Evolutionary conservation across 169 alveolate genomes (phyloP).

Genomic region (Sarcocystis neurona): DNA sequence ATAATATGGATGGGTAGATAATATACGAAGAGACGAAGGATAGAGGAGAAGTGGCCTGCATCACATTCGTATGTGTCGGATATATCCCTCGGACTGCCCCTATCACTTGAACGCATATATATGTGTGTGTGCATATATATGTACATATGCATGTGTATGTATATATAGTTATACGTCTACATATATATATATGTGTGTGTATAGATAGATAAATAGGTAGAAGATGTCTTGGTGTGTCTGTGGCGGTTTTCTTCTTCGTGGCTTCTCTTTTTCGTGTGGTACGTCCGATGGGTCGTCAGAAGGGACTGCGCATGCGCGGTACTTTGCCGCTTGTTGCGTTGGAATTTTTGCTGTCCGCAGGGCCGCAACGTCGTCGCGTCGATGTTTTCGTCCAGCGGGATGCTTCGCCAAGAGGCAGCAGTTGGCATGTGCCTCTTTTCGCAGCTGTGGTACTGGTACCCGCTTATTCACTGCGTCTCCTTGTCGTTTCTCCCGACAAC

Average conservation of each 20-base stretch:
- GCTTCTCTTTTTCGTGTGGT: neutral
- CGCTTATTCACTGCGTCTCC: slow-evolving; percentile 91
- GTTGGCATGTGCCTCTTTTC: slow-evolving; percentile 93
- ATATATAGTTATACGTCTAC: neutral
- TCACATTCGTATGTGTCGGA: too few species aligned
- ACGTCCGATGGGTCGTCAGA: neutral
- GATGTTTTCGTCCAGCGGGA: slow-evolving; percentile 81
- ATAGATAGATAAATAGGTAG: neutral
- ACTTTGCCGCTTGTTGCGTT: neutral
- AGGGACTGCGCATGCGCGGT: neutral
- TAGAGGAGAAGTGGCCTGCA: too few species aligned
- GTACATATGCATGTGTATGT: neutral
- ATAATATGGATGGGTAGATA: too few species aligned
- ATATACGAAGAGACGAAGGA: too few species aligned
- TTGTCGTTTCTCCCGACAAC: slow-evolving; percentile 91
- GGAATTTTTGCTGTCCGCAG: slow-evolving; percentile 23
- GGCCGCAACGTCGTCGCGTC: slow-evolving; percentile 69
- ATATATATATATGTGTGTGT: neutral
- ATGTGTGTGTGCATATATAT: too few species aligned
- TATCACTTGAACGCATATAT: too few species aligned
- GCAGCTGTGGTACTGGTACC: slow-evolving; percentile 98
- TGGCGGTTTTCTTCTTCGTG: neutral
- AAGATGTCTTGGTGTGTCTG: neutral
- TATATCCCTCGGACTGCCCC: too few species aligned
- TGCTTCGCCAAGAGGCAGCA: slow-evolving; percentile 90